Evolutionary conservation across 257 asterid species (phyloP).

Genomic region (Echites panduratus): DNA sequence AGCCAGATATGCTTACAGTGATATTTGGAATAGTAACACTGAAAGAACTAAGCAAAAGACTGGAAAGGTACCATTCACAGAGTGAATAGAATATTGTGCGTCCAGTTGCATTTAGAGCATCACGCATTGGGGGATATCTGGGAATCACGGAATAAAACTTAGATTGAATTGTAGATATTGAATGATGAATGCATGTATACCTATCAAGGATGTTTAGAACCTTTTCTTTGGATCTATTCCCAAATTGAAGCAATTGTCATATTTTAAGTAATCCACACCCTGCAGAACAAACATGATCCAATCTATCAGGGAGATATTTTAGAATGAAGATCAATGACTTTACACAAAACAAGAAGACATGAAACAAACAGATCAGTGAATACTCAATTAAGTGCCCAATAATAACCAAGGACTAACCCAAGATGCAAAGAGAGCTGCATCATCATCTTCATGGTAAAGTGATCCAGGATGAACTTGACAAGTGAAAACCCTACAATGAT

Average conservation of each 20-base stretch:
- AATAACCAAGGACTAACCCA: slow-evolving; percentile 63
- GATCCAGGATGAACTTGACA: slow-evolving; percentile 96
- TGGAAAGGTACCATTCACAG: slow-evolving; percentile 73
- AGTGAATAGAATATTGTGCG: slow-evolving; percentile 76
- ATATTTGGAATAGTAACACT: background rate
- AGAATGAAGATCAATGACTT: background rate
- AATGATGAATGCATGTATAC: background rate
- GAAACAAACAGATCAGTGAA: background rate
- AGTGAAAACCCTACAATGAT: slow-evolving; percentile 53
- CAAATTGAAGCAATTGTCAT: slow-evolving; percentile 94
- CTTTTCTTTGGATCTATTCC: slow-evolving; percentile 78
- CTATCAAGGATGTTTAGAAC: slow-evolving; percentile 25
- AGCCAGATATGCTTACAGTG: slow-evolving; percentile 9
- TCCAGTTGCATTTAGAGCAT: slow-evolving; percentile 89
- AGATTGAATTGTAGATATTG: slow-evolving; percentile 2
- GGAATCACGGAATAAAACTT: slow-evolving; percentile 8
- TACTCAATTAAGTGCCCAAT: background rate
- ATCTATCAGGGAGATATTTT: slow-evolving; percentile 16
- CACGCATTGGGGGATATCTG: slow-evolving; percentile 98
- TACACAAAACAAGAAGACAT: background rate
- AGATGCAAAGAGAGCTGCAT: slow-evolving; percentile 76
- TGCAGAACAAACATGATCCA: slow-evolving; percentile 23
- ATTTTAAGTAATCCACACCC: slow-evolving; percentile 94
- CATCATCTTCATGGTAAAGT: slow-evolving; percentile 72
- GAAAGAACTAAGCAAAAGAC: slow-evolving; percentile 10